Evolutionary conservation across 495 filamentous ascomycete genomes (phyloP).

Genomic region (Neurospora cerealis): DNA sequence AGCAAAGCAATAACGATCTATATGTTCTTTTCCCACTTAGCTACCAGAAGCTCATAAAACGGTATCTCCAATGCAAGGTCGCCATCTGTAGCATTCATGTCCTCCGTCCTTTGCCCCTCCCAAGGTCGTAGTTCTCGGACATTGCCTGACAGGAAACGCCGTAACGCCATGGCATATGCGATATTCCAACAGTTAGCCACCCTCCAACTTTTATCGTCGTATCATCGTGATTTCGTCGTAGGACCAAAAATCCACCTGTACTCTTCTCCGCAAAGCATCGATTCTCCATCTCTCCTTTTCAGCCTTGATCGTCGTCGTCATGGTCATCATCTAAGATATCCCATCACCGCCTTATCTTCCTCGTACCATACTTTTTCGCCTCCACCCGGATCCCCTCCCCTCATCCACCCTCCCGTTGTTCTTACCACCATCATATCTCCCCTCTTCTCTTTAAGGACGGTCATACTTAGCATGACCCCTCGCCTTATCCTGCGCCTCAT

Average conservation of each 20-base stretch:
- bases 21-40: neutral
- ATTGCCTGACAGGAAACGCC: neutral
- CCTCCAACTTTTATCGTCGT: neutral
- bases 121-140: neutral
- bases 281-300: neutral
- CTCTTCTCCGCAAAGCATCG: neutral
- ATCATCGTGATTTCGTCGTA: neutral
- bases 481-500: slow-evolving; percentile 25
- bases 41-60: neutral
- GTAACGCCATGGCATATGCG: neutral
- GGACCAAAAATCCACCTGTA: neutral
- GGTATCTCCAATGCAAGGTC: neutral
- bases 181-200: neutral
- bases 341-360: neutral
- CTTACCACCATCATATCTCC: neutral
- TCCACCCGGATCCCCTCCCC: neutral
- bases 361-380: too few species aligned
- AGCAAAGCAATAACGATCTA: neutral
- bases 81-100: neutral
- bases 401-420: neutral
- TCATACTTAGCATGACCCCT: neutral
- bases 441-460: neutral
- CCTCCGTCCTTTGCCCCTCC: neutral
- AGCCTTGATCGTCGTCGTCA: neutral
- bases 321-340: neutral